Evolutionary conservation across 2,329 filamentous ascomycete genomes (phyloP).

Genomic region (Drechslera avenae): DNA sequence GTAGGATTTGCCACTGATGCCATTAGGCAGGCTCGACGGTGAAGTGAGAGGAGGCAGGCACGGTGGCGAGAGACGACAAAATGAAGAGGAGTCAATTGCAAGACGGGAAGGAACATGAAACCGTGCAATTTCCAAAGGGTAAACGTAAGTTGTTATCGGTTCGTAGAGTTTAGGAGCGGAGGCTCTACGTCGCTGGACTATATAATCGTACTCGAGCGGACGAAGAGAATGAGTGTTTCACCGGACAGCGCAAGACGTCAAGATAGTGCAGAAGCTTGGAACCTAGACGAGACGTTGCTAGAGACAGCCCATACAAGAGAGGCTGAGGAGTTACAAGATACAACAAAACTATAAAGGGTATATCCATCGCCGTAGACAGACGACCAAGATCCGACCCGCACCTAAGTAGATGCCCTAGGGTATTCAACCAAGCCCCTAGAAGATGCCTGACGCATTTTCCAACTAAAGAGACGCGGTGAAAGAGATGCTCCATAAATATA

Average conservation of each 20-base stretch:
- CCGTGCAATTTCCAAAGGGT: too few species aligned
- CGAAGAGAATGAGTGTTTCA: too few species aligned
- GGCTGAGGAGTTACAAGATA: not conserved
- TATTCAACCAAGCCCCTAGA: conserved; percentile 11
- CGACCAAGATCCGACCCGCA: conserved; percentile 4
- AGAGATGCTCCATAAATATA: not conserved
- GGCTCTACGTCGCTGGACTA: too few species aligned
- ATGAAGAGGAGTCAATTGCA: too few species aligned
- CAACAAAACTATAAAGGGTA: conserved; percentile 21
- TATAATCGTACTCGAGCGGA: too few species aligned
- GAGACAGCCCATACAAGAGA: too few species aligned
- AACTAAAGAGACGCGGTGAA: not conserved
- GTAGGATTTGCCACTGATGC: not conserved
- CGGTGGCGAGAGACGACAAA: not conserved
- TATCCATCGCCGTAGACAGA: conserved; percentile 17
- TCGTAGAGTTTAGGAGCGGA: too few species aligned
- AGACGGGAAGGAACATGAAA: too few species aligned
- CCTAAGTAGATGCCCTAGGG: conserved; percentile 9
- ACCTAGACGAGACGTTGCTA: too few species aligned
- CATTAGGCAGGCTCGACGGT: not conserved
- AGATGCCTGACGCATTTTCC: not conserved
- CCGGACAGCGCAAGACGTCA: too few species aligned
- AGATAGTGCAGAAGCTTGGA: too few species aligned
- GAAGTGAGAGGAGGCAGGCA: not conserved
- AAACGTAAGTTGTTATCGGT: too few species aligned